Percentiles rank a stretch among this genome's conserved stretches.
Evolutionary conservation across 2,329 filamentous ascomycete species (phyloP).

Genomic region (Penicillium sp.): DNA sequence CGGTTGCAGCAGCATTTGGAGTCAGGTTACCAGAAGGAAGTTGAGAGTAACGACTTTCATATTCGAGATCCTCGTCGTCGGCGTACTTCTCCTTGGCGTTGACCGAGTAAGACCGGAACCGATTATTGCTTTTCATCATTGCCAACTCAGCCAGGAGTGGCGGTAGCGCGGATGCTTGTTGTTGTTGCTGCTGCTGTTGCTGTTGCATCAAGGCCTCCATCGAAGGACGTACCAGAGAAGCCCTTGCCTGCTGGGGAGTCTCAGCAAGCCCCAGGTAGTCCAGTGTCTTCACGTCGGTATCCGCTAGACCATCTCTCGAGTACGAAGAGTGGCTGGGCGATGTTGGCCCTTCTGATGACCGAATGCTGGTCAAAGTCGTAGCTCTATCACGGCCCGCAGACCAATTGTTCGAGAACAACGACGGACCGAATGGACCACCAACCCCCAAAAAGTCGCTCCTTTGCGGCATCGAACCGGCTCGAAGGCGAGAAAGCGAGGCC

Average conservation of each 20-base stretch:
- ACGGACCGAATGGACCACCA: slow-evolving; percentile 73
- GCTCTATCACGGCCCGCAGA: slow-evolving; percentile 74
- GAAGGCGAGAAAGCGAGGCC: slow-evolving; percentile 74
- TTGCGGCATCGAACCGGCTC: slow-evolving; percentile 92
- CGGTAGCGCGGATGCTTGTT: slow-evolving; percentile 43
- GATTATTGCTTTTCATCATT: slow-evolving; percentile 73
- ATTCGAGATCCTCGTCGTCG: slow-evolving; percentile 78
- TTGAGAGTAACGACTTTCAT: slow-evolving; percentile 56
- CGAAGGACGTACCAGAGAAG: slow-evolving; percentile 63
- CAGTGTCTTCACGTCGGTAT: slow-evolving; percentile 86
- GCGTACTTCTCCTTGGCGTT: slow-evolving; percentile 98
- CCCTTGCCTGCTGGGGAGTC: slow-evolving; percentile 75
- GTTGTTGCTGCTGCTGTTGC: slow-evolving; percentile 48
- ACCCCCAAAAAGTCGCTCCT: slow-evolving; percentile 64
- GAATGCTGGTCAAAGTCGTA: slow-evolving; percentile 83
- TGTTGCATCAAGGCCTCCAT: slow-evolving; percentile 51
- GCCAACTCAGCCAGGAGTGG: slow-evolving; percentile 72
- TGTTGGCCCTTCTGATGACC: slow-evolving; percentile 79
- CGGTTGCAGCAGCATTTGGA: slow-evolving; percentile 54
- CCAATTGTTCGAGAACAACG: slow-evolving; percentile 86
- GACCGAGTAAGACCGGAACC: slow-evolving; percentile 95
- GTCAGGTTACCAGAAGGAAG: slow-evolving; percentile 59
- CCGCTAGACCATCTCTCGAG: slow-evolving; percentile 76
- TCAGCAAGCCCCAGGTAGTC: slow-evolving; percentile 95
- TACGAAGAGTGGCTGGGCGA: slow-evolving; percentile 85